Evolutionary conservation across 768 basidiomycete species (phyloP), one percentile per base, ranked within the genome.

Genomic region (Panaeolus cyanescens): DNA sequence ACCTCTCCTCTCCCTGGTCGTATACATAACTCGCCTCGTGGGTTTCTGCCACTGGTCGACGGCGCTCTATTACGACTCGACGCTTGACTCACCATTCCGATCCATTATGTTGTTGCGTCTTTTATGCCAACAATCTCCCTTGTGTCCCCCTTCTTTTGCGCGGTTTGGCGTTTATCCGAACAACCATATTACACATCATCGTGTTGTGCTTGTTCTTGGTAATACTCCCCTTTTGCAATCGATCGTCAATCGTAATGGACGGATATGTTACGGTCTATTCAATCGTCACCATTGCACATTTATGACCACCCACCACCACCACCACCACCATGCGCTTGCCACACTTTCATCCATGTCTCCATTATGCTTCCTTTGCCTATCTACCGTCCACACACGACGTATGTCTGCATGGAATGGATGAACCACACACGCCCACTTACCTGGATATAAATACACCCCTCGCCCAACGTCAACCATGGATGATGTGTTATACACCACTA

Each of bases 291-390:
- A 39, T 39, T 39, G 10, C 17, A 65, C 59, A n/a, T 56, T 61
- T 53, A 10, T 53, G 12, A 22, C 20, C 13, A 30, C 19, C 34
- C 20, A 13, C 64, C 64, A 61, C 70, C 67, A 62, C 63, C 62
- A 64, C 58, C 63, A 4, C 8, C 45, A 50, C 45, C 45, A 50
- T 50, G 45, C 45, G 45, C 45, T 28, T 50, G 45, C 45, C 45
- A 28, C 72, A 68, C 64, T 64, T 60, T 65, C 59, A 67, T 65
- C 68, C 69, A 62, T 67, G 65, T 69, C 63, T 54, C n/a, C n/a
- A n/a, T n/a, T n/a, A n/a, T n/a, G n/a, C n/a, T n/a, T n/a, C n/a
- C n/a, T n/a, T n/a, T n/a, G n/a, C n/a, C n/a, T n/a, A n/a, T n/a
- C n/a, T n/a, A n/a, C n/a, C n/a, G n/a, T n/a, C n/a, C n/a, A n/a